phyloP scores from a whole-genome alignment of 345 rosid genomes.

The Populus alba region DNA sequence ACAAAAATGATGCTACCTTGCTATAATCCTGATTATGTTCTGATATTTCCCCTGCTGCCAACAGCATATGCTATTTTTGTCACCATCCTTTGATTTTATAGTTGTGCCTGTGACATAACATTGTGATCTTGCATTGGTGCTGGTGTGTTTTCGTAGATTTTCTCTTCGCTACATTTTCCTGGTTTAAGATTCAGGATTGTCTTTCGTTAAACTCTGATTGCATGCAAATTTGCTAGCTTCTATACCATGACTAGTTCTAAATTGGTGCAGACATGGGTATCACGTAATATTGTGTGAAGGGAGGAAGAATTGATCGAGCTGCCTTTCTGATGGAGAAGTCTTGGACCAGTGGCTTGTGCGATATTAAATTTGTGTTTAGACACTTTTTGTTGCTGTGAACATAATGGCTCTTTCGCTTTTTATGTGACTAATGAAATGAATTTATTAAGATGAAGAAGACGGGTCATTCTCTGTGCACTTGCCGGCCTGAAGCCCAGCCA shows the following conservation, averaged over 20 bases:
- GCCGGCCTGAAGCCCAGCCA: not conserved
- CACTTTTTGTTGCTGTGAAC: not conserved
- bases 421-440: not conserved
- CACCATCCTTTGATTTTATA: not conserved
- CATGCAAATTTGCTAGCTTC: not conserved
- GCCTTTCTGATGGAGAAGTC: not conserved
- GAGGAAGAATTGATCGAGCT: conserved; percentile 67
- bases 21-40: not conserved
- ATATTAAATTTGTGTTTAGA: not conserved
- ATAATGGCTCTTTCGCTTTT: not conserved
- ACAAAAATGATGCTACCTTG: not conserved
- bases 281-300: conserved; percentile 81
- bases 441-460: not conserved
- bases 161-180: not conserved
- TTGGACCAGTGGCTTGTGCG: not conserved
- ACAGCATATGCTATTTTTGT: not conserved
- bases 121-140: not conserved
- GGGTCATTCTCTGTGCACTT: not conserved
- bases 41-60: not conserved
- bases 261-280: conserved; percentile 75
- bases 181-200: not conserved
- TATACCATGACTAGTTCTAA: not conserved
- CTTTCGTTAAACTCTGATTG: not conserved
- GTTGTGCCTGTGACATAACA: not conserved
- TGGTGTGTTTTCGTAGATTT: not conserved